Percentiles rank a stretch among this genome's conserved stretches.
Evolutionary conservation across 1,139 yeast species (phyloP).

Genomic region (Eremothecium cymbalariae): DNA sequence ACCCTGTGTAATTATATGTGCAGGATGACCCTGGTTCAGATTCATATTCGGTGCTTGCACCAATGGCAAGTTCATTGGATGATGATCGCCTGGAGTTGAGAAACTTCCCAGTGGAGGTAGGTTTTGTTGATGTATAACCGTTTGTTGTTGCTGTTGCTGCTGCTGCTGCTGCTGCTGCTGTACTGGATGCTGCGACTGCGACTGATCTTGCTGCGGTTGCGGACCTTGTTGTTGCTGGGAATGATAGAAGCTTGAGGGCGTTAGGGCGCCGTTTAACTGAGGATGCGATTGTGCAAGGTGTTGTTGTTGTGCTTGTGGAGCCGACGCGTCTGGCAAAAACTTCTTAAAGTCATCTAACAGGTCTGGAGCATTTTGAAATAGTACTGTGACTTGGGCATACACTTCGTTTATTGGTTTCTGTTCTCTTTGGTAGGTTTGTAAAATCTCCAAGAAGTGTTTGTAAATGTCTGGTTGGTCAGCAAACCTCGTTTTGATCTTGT

Average conservation of each 20-base stretch:
- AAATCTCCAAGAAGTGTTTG: constrained; percentile 86
- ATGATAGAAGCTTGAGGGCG: constrained; percentile 5
- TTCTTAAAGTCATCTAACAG: constrained; percentile 89
- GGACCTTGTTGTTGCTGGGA: constrained; percentile 15
- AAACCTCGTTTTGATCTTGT: constrained; percentile 88
- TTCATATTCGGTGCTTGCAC: constrained; percentile 9
- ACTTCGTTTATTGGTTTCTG: constrained; percentile 93
- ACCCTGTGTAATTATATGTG: constrained; percentile 17
- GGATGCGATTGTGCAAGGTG: constrained; percentile 9
- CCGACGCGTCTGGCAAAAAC: constrained; percentile 84
- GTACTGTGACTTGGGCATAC: constrained; percentile 80
- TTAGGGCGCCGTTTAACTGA: constrained; percentile 4
- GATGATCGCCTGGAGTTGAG: constrained; percentile 36
- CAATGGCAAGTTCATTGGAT: constrained; percentile 9
- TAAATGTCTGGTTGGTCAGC: constrained; percentile 93
- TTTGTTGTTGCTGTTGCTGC: constrained; percentile 11
- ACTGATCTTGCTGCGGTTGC: constrained; percentile 10
- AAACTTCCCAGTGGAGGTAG: constrained; percentile 95
- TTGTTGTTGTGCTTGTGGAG: constrained; percentile 21
- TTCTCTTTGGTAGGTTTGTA: constrained; percentile 94
- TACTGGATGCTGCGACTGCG: constrained; percentile 11
- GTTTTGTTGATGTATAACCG: constrained; percentile 34
- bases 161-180: constrained; percentile 11
- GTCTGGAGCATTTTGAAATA: constrained; percentile 92
- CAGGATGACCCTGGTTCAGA: constrained; percentile 8